Base-by-base conservation (phyloP, 441 rosid species). In the Viola pubescens region DNA sequence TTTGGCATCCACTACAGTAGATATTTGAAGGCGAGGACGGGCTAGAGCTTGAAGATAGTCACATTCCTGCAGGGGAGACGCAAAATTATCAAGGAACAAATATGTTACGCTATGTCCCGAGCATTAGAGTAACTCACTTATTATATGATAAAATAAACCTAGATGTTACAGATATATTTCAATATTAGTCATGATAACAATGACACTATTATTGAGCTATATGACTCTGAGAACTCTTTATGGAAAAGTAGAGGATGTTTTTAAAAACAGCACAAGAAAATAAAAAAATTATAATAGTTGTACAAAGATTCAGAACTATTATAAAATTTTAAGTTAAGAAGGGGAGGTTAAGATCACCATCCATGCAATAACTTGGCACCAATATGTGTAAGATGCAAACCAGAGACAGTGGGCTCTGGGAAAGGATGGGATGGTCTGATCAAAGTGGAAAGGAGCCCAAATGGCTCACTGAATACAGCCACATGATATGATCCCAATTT, bases 41-140 rank as follows among this genome's bases (percentile, higher is more conserved):
- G 97, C 97, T 10, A 86, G 53, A 52, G 85, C 92, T 70, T 76
- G 81, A 58, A 92, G 92, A 76, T 87, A 89, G 71, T 89, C 98
- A 75, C 98, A 92, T 76, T 92, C 98, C 97, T 92, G 82, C 71
- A 77, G 47, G 53, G 52, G 45, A 26, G 34, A 40, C 49, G 59
- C 41, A 41, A 63, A 4, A 51, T 59, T 63, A 54, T 52, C 54
- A 58, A 45, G 44, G 7, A 19, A 26, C 58, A 37, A 54, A 38
- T 54, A 9, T 41, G 7, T 38, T 7, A 11, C 4, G 58, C 58
- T 3, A 13, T 39, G n/a, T 54, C 8, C 12, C n/a, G 45, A 54
- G 5, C 7, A 54, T 39, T 4, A 11, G 46, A 54, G 14, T 6
- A 7, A 16, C 14, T 44, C 45, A 40, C 45, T 38, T n/a, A 8